These are phyloP conservation scores for Aspergillus eucalypticola DNA, from an alignment of 2,329 filamentous ascomycete genomes.

Conservation along the genomic window DNA sequence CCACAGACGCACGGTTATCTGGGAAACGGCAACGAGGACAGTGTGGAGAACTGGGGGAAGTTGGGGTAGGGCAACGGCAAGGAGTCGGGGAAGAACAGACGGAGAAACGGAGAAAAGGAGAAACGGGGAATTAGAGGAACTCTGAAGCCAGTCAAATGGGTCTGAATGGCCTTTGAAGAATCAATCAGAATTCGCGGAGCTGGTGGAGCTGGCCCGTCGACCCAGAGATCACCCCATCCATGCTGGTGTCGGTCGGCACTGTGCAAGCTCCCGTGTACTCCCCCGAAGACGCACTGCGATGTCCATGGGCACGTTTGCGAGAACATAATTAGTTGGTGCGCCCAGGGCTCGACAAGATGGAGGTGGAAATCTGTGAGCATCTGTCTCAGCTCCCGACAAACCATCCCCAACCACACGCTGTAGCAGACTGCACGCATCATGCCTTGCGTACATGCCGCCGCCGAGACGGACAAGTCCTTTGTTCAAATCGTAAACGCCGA, in stretches of 20 bases:
- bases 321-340: not conserved
- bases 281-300: not conserved
- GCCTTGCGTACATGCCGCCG: not conserved
- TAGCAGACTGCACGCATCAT: not conserved
- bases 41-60: constrained; percentile 9
- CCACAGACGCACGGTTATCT: not conserved
- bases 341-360: not conserved
- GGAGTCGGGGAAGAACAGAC: not conserved
- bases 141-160: not conserved
- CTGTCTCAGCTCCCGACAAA: not conserved
- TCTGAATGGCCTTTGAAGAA: not conserved
- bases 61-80: not conserved
- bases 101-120: constrained; percentile 11
- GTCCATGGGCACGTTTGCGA: not conserved
- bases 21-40: not conserved
- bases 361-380: not conserved
- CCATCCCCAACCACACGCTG: not conserved
- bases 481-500: constrained; percentile 17
- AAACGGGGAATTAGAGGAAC: constrained; percentile 2
- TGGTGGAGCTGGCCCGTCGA: not conserved
- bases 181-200: not conserved
- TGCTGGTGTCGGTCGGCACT: too few relatives aligned
- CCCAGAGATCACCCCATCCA: too few relatives aligned
- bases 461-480: not conserved
- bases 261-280: too few relatives aligned